Evolutionary conservation across 768 basidiomycete genomes (phyloP).

Genomic region (Tylopilus rubrobrunneus): DNA sequence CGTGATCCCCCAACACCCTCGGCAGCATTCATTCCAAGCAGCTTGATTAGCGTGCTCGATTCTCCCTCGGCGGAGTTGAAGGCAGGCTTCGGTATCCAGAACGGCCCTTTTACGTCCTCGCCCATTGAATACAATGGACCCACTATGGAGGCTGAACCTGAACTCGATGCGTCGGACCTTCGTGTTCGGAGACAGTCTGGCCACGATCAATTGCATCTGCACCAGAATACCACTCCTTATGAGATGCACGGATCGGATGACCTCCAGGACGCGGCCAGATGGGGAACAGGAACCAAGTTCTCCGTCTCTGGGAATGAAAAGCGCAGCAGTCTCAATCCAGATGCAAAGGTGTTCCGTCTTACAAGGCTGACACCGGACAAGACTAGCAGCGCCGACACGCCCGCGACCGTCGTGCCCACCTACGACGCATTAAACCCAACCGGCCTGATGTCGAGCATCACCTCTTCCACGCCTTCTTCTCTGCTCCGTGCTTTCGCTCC

Average conservation of each 20-base stretch:
- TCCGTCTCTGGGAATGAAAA: conserved; percentile 42
- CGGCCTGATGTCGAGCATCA: conserved; percentile 39
- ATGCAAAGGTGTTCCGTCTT: conserved; percentile 79
- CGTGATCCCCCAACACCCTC: conserved; percentile 38
- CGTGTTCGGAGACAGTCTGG: conserved; percentile 14
- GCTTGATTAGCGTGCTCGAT: conserved; percentile 43
- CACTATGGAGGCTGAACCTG: conserved; percentile 26
- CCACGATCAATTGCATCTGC: conserved; percentile 24
- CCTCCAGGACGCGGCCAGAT: conserved; percentile 8
- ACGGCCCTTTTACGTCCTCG: conserved; percentile 34
- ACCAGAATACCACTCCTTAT: conserved; percentile 31
- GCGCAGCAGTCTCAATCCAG: conserved; percentile 75
- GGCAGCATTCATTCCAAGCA: conserved; percentile 51
- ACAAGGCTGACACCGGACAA: conserved; percentile 24
- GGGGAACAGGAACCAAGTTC: conserved; percentile 36
- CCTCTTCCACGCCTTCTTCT: conserved; percentile 44
- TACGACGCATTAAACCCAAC: conserved; percentile 63
- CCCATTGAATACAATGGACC: conserved; percentile 38
- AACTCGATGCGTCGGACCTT: conserved; percentile 48
- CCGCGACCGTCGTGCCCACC: conserved; percentile 14
- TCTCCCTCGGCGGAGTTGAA: conserved; percentile 59
- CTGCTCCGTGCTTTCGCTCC: conserved; percentile 82
- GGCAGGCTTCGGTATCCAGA: conserved; percentile 14
- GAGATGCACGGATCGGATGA: conserved; percentile 26
- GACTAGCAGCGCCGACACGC: conserved; percentile 9